Evolutionary conservation across 305 asterid species (phyloP).

Genomic region (Nicotiana rustica): DNA sequence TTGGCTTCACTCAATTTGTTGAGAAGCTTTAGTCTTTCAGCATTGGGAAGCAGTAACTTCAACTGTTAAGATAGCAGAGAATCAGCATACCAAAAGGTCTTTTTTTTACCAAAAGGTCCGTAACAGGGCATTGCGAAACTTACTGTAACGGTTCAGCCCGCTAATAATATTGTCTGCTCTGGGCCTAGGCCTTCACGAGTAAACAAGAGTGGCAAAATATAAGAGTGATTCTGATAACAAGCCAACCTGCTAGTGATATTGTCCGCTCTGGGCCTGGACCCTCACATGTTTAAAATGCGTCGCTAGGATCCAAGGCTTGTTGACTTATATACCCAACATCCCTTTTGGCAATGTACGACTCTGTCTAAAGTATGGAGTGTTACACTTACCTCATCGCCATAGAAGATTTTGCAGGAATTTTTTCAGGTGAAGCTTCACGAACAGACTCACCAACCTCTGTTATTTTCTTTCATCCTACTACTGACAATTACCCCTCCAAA

Average conservation of each 20-base stretch:
- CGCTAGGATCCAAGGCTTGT: too few species aligned
- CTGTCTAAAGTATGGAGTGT: too few species aligned
- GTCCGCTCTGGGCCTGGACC: too few species aligned
- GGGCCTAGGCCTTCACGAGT: too few species aligned
- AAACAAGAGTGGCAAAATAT: too few species aligned
- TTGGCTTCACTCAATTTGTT: slow-evolving; percentile 94
- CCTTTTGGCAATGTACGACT: too few species aligned
- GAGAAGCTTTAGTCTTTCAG: slow-evolving; percentile 74
- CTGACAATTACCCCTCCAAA: slow-evolving; percentile 61
- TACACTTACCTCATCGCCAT: slow-evolving; percentile 62
- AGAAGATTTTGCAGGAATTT: slow-evolving; percentile 43
- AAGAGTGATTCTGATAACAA: too few species aligned
- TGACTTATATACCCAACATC: too few species aligned
- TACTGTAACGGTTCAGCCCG: too few species aligned
- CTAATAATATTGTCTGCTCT: too few species aligned
- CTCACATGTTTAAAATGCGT: too few species aligned
- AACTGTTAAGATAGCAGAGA: slow-evolving; percentile 52
- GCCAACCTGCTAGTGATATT: too few species aligned
- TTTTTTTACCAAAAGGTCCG: background rate
- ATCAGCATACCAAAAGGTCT: background rate
- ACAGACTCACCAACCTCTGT: slow-evolving; percentile 44
- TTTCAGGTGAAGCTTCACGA: slow-evolving; percentile 42
- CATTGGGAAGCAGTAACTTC: slow-evolving; percentile 67
- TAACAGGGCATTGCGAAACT: background rate
- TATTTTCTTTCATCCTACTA: slow-evolving; percentile 46